Base-by-base conservation (phyloP, 2,329 filamentous ascomycete species). In the Pseudogymnoascus sp. region DNA sequence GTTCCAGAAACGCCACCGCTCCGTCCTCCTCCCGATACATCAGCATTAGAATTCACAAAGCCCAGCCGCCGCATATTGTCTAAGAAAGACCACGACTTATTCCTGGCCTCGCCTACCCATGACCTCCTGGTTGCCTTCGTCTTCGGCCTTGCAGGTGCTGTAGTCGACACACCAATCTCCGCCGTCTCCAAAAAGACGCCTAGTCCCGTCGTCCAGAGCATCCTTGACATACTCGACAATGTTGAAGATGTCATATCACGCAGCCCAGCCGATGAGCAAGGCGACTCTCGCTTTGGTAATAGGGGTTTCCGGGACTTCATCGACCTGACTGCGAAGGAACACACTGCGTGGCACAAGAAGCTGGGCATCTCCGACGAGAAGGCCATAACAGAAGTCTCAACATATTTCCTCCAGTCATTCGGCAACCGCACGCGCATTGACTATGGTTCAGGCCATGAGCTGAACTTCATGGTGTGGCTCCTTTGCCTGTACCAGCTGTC, bases 391-490 rank as follows among this genome's bases (percentile, higher is more conserved):
- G 95, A 99, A 73, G 79, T 89, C 4, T 88, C 88, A 0, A 85
- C 87, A 31, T 99, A 99, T 76, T 82, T 99, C 35, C 78, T 83
- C 67, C 84, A 96, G 71, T 88, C 90, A 0, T 93, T 97, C 68
- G 95, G 95, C 53, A 96, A 96, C 73, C 84, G 88, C 50, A 84
- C 84, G 61, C 85, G 93, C 42, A 95, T 99, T 71, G 95, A 99
- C 78, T 99, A 99, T 75, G 95, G 95, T 60, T 97, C 92, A 0
- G 95, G 95, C 2, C 95, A 99, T 75, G 95, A 99, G 77, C 83
- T 99, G 66, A 97, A 99, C 79, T 97, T 99, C 77, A 82, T 93
- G 75, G 88, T 96, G 73, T 99, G 93, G 93, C 83, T 97, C 37
- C 83, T 99, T n/a, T 96, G 91, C 72, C 86, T 99, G 0, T 91